phyloP scores from a whole-genome alignment of 2,329 filamentous ascomycete genomes.

The Paecilomyces formosus region DNA sequence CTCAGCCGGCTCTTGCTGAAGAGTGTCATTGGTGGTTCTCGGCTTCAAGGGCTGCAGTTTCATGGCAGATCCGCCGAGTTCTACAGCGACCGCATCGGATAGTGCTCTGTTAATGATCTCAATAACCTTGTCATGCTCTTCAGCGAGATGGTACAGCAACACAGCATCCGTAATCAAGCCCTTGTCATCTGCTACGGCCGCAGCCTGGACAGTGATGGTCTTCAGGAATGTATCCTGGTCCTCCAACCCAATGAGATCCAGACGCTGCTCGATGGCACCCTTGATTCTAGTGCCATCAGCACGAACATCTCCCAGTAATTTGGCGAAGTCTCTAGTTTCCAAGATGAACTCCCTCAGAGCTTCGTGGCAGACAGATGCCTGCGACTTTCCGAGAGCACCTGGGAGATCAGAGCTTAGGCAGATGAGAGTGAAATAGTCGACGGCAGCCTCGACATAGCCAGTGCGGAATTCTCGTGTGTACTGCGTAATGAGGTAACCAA shows the following conservation, averaged over 20 bases:
- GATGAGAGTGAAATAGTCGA: constrained; percentile 87
- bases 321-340: constrained; percentile 94
- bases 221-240: constrained; percentile 79
- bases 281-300: constrained; percentile 77
- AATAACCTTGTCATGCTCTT: constrained; percentile 93
- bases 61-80: constrained; percentile 74
- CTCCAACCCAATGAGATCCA: constrained; percentile 69
- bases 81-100: constrained; percentile 79
- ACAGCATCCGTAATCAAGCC: constrained; percentile 91
- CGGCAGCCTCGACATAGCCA: constrained; percentile 78
- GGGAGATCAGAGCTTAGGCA: constrained; percentile 82
- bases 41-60: constrained; percentile 75
- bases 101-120: constrained; percentile 81
- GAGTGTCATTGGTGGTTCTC: constrained; percentile 39
- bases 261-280: constrained; percentile 80
- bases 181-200: constrained; percentile 87
- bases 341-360: constrained; percentile 87
- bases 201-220: constrained; percentile 87
- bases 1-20: constrained; percentile 37
- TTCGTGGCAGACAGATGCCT: constrained; percentile 80
- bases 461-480: constrained; percentile 96
- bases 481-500: constrained; percentile 85
- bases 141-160: constrained; percentile 85
- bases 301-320: constrained; percentile 83
- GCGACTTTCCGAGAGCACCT: constrained; percentile 65